Evolutionary conservation across 345 rosid species (phyloP).

Genomic region (Syzygium jambos): DNA sequence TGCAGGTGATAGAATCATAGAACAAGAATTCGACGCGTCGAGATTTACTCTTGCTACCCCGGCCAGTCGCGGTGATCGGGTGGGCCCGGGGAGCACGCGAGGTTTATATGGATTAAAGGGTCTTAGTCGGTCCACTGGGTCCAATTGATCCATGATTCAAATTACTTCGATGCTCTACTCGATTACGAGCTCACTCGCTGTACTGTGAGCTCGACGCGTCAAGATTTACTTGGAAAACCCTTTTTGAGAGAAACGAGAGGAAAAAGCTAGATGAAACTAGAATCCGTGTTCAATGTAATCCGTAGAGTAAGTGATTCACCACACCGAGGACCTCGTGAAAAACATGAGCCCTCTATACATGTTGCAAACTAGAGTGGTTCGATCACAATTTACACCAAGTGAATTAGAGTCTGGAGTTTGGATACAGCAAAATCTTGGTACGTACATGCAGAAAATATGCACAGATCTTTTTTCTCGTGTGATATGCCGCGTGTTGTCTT

Average conservation of each 20-base stretch:
- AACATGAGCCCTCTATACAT: not conserved
- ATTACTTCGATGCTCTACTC: not conserved
- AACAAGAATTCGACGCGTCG: not conserved
- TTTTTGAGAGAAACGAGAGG: not conserved
- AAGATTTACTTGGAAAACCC: not conserved
- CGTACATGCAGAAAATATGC: not conserved
- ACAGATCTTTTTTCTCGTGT: not conserved
- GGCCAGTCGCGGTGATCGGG: not conserved
- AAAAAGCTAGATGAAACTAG: rapidly evolving
- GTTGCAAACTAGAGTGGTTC: not conserved
- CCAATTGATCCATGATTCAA: not conserved
- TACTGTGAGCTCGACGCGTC: not conserved
- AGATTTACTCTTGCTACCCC: not conserved
- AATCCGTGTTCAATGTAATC: not conserved
- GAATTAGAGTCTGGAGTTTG: not conserved
- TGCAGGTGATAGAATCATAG: not conserved
- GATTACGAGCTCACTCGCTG: not conserved
- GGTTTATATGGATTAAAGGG: not conserved
- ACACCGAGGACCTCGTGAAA: not conserved
- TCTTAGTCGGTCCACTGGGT: not conserved
- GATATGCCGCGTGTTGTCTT: not conserved
- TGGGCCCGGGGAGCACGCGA: not conserved
- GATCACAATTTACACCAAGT: not conserved
- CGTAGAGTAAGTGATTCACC: not conserved
- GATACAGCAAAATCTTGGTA: not conserved